phyloP scores from a whole-genome alignment of 176 grass and related monocot species.

The Stipa capillata region DNA sequence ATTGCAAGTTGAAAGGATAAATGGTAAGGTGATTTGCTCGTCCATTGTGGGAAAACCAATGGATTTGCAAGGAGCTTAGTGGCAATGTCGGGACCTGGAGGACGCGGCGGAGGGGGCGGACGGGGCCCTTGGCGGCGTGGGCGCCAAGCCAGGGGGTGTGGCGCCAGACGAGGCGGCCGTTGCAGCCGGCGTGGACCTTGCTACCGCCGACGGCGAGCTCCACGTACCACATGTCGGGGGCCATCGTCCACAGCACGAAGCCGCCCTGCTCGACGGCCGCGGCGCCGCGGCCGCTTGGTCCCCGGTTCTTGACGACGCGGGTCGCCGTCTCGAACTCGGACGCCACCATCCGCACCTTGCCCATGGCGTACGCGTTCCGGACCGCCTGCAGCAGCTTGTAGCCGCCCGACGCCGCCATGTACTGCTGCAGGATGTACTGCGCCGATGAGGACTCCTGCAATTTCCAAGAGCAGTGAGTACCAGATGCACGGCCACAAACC shows the following conservation, averaged over 20 bases:
- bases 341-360: slow-evolving; percentile 85
- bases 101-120: slow-evolving; percentile 80
- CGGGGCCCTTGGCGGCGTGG: slow-evolving; percentile 78
- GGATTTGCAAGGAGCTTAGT: not conserved
- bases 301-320: slow-evolving; percentile 62
- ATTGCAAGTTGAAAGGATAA: not conserved
- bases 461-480: not conserved
- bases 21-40: slow-evolving; percentile 3
- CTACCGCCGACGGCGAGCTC: slow-evolving; percentile 89
- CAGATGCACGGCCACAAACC: slow-evolving; percentile 13
- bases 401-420: slow-evolving; percentile 75
- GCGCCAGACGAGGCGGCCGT: slow-evolving; percentile 85
- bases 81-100: slow-evolving; percentile 49
- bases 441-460: slow-evolving; percentile 74
- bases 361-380: slow-evolving; percentile 78
- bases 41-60: not conserved
- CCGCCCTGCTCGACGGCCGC: slow-evolving; percentile 63
- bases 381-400: slow-evolving; percentile 55
- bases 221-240: slow-evolving; percentile 91
- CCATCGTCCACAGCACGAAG: slow-evolving; percentile 95
- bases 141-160: slow-evolving; percentile 97
- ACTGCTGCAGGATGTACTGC: slow-evolving; percentile 95
- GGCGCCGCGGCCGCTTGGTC: slow-evolving; percentile 24
- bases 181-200: slow-evolving; percentile 86
- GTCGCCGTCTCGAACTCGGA: slow-evolving; percentile 82